Base-by-base conservation (phyloP, 305 asterid genomes). In the Fraxinus albicans region DNA sequence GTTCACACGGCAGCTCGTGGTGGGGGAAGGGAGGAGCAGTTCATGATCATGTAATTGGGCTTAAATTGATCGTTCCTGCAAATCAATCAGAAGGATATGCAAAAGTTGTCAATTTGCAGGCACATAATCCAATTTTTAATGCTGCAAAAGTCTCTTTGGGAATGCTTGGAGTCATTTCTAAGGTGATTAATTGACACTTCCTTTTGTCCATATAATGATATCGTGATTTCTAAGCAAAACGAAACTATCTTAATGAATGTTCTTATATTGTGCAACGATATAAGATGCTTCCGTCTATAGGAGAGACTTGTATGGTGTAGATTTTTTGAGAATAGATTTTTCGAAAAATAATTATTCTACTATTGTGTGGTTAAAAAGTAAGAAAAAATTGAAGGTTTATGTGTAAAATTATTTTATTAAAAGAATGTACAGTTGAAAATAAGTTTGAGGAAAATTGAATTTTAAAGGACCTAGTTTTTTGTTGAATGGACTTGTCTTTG, bases 1-100 rank as follows among this genome's bases (percentile, higher is more conserved):
- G 94, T n/a, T 91, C 97, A 0, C 94, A 92, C 89, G 97, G 97
- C 27, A 92, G 94, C 88, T 92, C 97, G 81, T 92, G 94, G 97
- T 36, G 92, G 91, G 97, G 94, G 6, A 82, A 40, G 4, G 97
- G 97, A 25, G 94, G 97, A 9, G 90, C 97, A 4, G 86, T 92
- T 7, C 97, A 92, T 65, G 97, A 92, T 79, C 94, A 90, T 29
- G 93, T 92, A 5, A 47, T 84, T 1, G 92, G 92, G 8, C 19
- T 86, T 0, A 82, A 91, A 69, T n/a, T 93, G 12, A 78, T 93
- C 0, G 89, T 91, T 12, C 85, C 92, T 0, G 93, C 84, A 2
- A 79, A 79, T 2, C 88, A 82, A 55, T 80, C 91, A 0, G 89
- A 93, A 33, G 94, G 93, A 0, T 91, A 76, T 75, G 95, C 94